phyloP scores from a whole-genome alignment of 768 basidiomycete species.

The Solioccasus polychromus region DNA sequence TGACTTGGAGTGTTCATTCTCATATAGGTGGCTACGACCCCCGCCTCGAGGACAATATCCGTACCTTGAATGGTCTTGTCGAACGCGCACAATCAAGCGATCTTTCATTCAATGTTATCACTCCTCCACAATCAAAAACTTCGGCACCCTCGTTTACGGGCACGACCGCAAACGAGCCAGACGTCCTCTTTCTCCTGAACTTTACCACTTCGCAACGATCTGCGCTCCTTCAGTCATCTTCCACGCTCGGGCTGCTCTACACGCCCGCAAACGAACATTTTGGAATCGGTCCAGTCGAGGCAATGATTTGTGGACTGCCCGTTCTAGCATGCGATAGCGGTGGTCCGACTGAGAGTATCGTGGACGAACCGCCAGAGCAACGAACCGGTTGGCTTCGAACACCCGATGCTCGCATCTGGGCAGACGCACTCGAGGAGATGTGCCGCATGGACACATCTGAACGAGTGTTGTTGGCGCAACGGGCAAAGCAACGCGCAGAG shows the following conservation, averaged over 20 bases:
- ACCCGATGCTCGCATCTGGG: constrained; percentile 68
- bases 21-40: constrained; percentile 83
- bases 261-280: constrained; percentile 97
- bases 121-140: constrained; percentile 42
- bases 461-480: constrained; percentile 41
- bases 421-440: constrained; percentile 61
- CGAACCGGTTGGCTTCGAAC: constrained; percentile 77
- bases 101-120: constrained; percentile 58
- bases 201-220: constrained; percentile 84
- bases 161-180: constrained; percentile 39
- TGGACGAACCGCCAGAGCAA: constrained; percentile 36
- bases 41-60: constrained; percentile 79
- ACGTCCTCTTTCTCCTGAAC: constrained; percentile 88
- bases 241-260: constrained; percentile 78
- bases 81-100: constrained; percentile 49
- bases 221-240: constrained; percentile 65
- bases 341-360: constrained; percentile 87
- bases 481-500: constrained; percentile 61
- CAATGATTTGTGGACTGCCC: constrained; percentile 88
- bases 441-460: constrained; percentile 26
- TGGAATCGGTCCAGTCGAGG: constrained; percentile 94
- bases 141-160: constrained; percentile 41
- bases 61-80: constrained; percentile 62
- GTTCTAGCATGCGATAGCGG: constrained; percentile 85
- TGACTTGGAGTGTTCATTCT: background rate